Evolutionary conservation across 2,329 filamentous ascomycete species (phyloP).

Genomic region (Sporothrix humicola): DNA sequence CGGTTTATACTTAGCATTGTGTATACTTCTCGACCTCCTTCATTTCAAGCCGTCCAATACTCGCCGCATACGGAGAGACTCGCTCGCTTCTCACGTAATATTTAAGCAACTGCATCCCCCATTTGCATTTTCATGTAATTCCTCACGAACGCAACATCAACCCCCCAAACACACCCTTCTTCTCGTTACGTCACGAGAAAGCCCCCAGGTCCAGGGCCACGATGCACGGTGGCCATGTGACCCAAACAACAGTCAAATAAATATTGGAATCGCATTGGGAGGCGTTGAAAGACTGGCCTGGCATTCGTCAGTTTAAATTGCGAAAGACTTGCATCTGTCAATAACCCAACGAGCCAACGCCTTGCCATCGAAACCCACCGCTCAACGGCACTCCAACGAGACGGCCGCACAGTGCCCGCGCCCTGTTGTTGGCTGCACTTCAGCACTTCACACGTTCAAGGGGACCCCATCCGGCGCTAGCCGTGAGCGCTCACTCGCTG

Average conservation of each 20-base stretch:
- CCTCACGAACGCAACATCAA: not conserved
- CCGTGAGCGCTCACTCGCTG: conserved; percentile 16
- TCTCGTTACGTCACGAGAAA: conserved; percentile 20
- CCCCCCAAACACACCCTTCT: not conserved
- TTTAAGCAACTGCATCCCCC: not conserved
- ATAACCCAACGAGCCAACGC: not conserved
- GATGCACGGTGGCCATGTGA: conserved; percentile 17
- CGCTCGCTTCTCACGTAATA: not conserved
- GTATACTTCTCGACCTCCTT: not conserved
- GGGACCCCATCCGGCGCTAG: conserved; percentile 12
- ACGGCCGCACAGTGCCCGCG: conserved; percentile 11
- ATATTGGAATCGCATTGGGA: not conserved
- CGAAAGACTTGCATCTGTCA: too few species aligned
- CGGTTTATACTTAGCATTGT: not conserved
- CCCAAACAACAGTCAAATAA: not conserved
- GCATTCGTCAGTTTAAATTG: not conserved
- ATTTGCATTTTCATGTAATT: too few species aligned
- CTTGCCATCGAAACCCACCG: not conserved
- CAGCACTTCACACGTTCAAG: not conserved
- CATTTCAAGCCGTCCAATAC: not conserved
- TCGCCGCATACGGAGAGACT: conserved; percentile 10
- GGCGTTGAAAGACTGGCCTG: not conserved
- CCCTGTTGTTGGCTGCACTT: conserved; percentile 11
- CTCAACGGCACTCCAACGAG: not conserved
- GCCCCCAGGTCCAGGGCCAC: too few species aligned